Evolutionary conservation across 2,329 filamentous ascomycete genomes (phyloP), one percentile per base, ranked within the genome.

Genomic region (Parafenestella ontariensis): DNA sequence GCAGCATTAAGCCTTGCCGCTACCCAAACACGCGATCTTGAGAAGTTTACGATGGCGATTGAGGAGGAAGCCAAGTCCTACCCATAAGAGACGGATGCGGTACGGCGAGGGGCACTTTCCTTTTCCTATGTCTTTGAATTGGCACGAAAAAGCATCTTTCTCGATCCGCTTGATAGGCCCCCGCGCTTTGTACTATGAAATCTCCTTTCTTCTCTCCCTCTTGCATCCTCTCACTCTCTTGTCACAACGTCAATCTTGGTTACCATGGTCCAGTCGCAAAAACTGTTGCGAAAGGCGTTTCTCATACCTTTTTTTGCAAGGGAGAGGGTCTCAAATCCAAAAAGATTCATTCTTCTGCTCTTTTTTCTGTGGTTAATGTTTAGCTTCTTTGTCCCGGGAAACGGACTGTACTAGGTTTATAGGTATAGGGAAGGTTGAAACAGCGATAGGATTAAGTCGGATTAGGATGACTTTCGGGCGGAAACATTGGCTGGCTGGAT

Each of bases 101-200:
- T 68, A 61, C 57, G 64, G 66, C 66, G 60, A 66, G 56, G 56
- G 65, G 64, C 56, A 45, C 54, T 54, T 57, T 48, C 58, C 59
- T 60, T 61, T 58, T 54, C 40, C 36, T 42, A 50, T 49, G 54
- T 59, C 49, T 61, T 53, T 56, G 48, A 52, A 57, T 61, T 65
- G 61, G 61, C 64, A 21, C 54, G 51, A 52, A 60, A 66, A 69
- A 66, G 62, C 59, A 67, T 61, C 47, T 62, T 61, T 56, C 51
- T 64, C 62, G 64, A 60, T 63, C 52, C 56, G 61, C 59, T 59
- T 66, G 53, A 50, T 59, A 62, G 49, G 63, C 54, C 66, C n/a
- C n/a, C n/a, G n/a, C 9, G 55, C 56, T 63, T 68, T 72, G 69
- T 72, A 72, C 69, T 70, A 72, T 70, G 69, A 71, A 60, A 54